Conservation (phyloP, 306 rosid species). For the Corylus heterophylla region DNA sequence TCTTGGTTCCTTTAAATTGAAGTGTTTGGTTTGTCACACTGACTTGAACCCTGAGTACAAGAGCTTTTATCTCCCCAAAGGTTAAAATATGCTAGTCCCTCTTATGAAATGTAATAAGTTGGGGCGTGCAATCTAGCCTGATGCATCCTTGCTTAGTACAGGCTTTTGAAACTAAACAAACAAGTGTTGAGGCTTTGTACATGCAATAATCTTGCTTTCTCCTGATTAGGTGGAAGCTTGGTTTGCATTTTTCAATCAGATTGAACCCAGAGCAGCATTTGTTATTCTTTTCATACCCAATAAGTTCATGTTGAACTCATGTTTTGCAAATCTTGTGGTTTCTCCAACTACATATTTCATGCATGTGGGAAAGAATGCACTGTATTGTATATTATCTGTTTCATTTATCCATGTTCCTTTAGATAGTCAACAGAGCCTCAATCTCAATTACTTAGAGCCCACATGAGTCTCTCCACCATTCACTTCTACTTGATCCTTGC, state of each 20-base stretch:
- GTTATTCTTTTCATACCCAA: not conserved
- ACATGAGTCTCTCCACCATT: slow-evolving; percentile 17
- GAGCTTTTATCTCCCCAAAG: not conserved
- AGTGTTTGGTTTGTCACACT: not conserved
- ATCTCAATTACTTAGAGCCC: slow-evolving; percentile 5
- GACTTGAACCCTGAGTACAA: not conserved
- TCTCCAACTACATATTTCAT: not conserved
- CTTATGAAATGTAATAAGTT: not conserved
- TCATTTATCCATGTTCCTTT: not conserved
- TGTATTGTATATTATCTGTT: not conserved
- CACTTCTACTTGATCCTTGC: slow-evolving; percentile 17
- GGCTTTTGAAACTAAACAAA: not conserved
- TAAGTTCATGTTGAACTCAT: not conserved
- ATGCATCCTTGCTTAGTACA: not conserved
- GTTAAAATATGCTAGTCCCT: not conserved
- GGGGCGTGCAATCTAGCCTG: not conserved
- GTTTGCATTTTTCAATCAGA: not conserved
- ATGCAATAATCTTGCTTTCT: not conserved
- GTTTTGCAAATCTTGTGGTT: not conserved
- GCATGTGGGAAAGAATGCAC: not conserved
- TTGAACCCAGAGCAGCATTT: not conserved
- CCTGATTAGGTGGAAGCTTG: not conserved
- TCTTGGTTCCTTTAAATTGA: not conserved
- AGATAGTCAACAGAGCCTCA: slow-evolving; percentile 1
- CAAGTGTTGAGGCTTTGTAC: not conserved